A percentile compares a stretch with the other conserved stretches of the same genome.
phyloP scores from a whole-genome alignment of 2,329 filamentous ascomycete species.

The Zarea fungicola region DNA sequence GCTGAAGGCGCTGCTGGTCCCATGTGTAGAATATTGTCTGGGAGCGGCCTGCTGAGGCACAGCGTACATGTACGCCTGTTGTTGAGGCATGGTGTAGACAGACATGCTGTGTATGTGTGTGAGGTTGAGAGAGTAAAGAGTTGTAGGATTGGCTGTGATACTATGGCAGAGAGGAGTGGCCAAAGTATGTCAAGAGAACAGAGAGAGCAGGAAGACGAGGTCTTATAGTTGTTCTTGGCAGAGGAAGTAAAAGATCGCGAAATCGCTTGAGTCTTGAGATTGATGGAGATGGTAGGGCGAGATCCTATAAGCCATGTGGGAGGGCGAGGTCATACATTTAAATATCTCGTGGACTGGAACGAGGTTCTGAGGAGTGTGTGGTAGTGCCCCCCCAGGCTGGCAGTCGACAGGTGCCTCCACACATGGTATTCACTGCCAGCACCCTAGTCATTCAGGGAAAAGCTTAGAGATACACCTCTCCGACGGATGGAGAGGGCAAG shows the following conservation, averaged over 20 bases:
- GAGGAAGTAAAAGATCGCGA: constrained; percentile 3
- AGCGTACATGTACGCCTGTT: constrained; percentile 33
- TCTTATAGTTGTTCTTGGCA: constrained; percentile 7
- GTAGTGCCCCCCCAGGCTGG: constrained; percentile 9
- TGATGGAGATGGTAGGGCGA: constrained; percentile 13
- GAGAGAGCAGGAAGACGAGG: background rate
- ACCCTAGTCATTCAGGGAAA: background rate
- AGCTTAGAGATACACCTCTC: constrained; percentile 3
- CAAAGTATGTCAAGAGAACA: background rate
- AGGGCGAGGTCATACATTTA: constrained; percentile 13
- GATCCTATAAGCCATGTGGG: constrained; percentile 14
- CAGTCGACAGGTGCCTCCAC: constrained; percentile 5
- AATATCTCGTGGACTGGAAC: constrained; percentile 9
- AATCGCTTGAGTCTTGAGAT: constrained; percentile 9
- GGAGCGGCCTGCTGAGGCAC: constrained; percentile 42
- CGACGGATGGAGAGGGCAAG: constrained; percentile 5
- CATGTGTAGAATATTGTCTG: constrained; percentile 65
- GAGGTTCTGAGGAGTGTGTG: constrained; percentile 5
- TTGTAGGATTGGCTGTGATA: too few relatives aligned
- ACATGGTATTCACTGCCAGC: background rate
- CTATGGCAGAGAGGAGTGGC: background rate
- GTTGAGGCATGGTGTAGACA: constrained; percentile 14
- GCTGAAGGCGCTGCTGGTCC: constrained; percentile 91
- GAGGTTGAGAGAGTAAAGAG: background rate
- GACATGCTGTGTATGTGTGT: constrained; percentile 10